A percentile compares a stretch with the other conserved stretches of the same genome.
Evolutionary conservation across 1,284 basidiomycete genomes (phyloP).

Genomic region (Neotropicomus parvogracilis): DNA sequence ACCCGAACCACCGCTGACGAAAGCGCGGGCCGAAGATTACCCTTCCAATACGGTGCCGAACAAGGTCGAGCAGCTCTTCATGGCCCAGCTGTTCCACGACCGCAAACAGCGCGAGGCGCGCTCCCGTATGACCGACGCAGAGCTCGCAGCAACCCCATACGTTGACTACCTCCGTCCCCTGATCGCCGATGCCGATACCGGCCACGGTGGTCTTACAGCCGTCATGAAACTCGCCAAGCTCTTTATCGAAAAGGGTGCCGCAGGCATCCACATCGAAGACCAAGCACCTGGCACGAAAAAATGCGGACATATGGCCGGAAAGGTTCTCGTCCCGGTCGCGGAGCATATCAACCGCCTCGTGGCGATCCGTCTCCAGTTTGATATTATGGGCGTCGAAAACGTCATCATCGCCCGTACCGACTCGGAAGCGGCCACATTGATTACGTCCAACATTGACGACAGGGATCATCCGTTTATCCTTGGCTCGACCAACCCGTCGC

Average conservation of each 20-base stretch:
- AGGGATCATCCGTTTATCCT: constrained; percentile 97
- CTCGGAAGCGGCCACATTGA: constrained; percentile 92
- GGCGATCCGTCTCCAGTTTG: constrained; percentile 64
- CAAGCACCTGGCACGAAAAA: constrained; percentile 84
- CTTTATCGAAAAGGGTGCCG: constrained; percentile 79
- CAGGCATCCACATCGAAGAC: constrained; percentile 80
- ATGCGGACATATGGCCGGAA: constrained; percentile 83
- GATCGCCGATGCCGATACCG: constrained; percentile 82
- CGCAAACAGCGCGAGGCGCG: constrained; percentile 82
- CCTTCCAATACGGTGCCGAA: constrained; percentile 93
- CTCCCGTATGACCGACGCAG: constrained; percentile 63
- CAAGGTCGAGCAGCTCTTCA: constrained; percentile 86
- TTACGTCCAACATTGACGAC: constrained; percentile 95
- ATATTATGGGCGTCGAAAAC: constrained; percentile 64
- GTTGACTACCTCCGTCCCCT: constrained; percentile 71
- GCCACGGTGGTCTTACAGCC: constrained; percentile 78
- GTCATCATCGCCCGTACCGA: constrained; percentile 79
- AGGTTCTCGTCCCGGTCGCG: constrained; percentile 74
- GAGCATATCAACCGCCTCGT: constrained; percentile 80
- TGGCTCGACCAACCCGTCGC: constrained; percentile 76
- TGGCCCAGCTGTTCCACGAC: constrained; percentile 87
- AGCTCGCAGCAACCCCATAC: constrained; percentile 63
- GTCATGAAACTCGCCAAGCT: constrained; percentile 78
- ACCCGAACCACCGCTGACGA: neutral
- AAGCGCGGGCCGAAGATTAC: constrained; percentile 55